Evolutionary conservation across 2,329 filamentous ascomycete species (phyloP).

Genomic region (Xylariomycetidae sp.): DNA sequence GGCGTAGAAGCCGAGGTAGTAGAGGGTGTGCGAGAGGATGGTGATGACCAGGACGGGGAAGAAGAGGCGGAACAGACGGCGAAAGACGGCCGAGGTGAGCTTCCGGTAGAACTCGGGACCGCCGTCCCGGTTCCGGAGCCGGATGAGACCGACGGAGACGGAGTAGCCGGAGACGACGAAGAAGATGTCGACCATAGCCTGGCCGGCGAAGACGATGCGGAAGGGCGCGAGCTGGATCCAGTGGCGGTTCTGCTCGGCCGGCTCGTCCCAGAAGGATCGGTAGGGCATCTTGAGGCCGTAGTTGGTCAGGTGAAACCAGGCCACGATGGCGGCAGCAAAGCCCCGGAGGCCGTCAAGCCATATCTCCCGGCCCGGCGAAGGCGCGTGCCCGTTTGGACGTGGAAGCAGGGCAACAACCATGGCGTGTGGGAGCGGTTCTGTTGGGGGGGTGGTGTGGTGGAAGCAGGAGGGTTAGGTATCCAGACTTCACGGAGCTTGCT

Average conservation of each 20-base stretch:
- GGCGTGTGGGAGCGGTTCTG: too few relatives aligned
- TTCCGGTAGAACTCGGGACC: constrained; percentile 2
- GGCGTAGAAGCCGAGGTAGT: constrained; percentile 3
- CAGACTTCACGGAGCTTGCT: too few relatives aligned
- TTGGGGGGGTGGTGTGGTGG: too few relatives aligned
- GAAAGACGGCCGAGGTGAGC: constrained; percentile 4
- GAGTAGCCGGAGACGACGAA: constrained; percentile 5
- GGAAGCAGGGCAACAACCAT: too few relatives aligned
- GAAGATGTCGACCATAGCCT: constrained; percentile 6
- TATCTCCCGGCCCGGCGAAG: constrained; percentile 1
- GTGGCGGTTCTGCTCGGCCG: constrained; percentile 4
- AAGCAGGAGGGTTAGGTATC: too few relatives aligned
- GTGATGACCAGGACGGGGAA: constrained; percentile 4
- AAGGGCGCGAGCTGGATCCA: constrained; percentile 4
- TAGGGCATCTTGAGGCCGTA: constrained; percentile 1
- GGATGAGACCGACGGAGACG: constrained; percentile 2
- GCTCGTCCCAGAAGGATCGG: constrained; percentile 6
- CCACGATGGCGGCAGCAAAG: constrained; percentile 4
- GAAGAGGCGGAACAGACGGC: constrained; percentile 5
- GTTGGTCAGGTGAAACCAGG: constrained; percentile 4
- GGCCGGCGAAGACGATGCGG: constrained; percentile 5
- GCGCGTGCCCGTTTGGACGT: background rate
- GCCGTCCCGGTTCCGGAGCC: constrained; percentile 1
- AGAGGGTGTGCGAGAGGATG: constrained; percentile 2
- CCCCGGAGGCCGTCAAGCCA: constrained; percentile 6